Base-by-base conservation (phyloP, 345 rosid genomes). In the Camelina hispida region DNA sequence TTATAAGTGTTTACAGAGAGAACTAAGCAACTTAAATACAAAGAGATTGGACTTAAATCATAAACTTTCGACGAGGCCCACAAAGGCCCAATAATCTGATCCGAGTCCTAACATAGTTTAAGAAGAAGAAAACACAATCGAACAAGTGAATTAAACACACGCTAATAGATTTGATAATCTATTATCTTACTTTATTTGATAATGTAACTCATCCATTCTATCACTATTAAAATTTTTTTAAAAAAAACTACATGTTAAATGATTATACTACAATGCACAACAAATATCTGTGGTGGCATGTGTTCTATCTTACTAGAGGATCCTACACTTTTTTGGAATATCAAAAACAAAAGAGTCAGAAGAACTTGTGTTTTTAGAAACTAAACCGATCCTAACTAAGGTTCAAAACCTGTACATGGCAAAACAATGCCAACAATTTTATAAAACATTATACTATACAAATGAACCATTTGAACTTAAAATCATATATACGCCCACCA, bases 141-240 rank as follows among this genome's bases (percentile, higher is more conserved):
- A n/a, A n/a, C n/a, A n/a, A n/a, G n/a, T n/a, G n/a, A n/a, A n/a
- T n/a, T n/a, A n/a, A n/a, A n/a, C n/a, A n/a, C n/a, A n/a, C n/a
- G n/a, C n/a, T n/a, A n/a, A n/a, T n/a, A n/a, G n/a, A n/a, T n/a
- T n/a, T n/a, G n/a, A n/a, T n/a, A n/a, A n/a, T n/a, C n/a, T n/a
- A n/a, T n/a, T n/a, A n/a, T n/a, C n/a, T n/a, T n/a, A n/a, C n/a
- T n/a, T n/a, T n/a, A n/a, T n/a, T n/a, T n/a, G n/a, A n/a, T n/a
- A n/a, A n/a, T n/a, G 54, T 67, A 59, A 25, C 35, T 66, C 40
- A 66, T 66, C 7, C 38, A 55, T 55, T 68, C 54, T 25, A 68
- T 5, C 16, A 22, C 8, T 40, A 40, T 55, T 28, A 8, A 51
- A 30, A 30, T 4, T 5, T 32, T 32, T 32, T 32, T 6, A 0